phyloP scores from a whole-genome alignment of 306 rosid genomes.

The Malus sieversii region DNA sequence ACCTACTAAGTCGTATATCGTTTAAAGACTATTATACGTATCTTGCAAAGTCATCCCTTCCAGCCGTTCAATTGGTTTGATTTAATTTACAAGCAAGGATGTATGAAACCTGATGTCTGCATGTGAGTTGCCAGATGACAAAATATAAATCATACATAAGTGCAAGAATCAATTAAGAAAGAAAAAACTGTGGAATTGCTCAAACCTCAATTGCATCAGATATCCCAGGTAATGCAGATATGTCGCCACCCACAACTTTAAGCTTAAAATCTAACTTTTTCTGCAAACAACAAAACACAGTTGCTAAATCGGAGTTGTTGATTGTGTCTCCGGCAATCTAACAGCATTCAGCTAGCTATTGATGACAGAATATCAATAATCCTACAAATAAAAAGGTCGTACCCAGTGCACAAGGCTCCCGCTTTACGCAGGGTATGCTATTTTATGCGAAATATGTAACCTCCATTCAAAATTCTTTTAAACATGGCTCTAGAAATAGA shows the following conservation, averaged over 20 bases:
- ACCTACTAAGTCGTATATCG: not conserved
- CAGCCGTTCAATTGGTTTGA: not conserved
- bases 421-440: not conserved
- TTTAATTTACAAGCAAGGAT: not conserved
- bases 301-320: conserved; percentile 1
- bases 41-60: not conserved
- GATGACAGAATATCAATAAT: not conserved
- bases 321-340: not conserved
- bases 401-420: no score
- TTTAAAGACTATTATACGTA: not conserved
- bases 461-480: not conserved
- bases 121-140: not conserved
- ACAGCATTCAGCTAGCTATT: not conserved
- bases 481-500: not conserved
- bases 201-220: conserved; percentile 76
- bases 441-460: not conserved
- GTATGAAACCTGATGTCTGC: not conserved
- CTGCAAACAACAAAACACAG: conserved; percentile 36
- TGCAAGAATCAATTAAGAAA: not conserved
- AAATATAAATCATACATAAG: not conserved
- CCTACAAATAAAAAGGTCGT: not conserved
- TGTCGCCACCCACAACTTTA: conserved; percentile 87
- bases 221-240: conserved; percentile 85
- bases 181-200: conserved; percentile 1
- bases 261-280: conserved; percentile 82